Percentiles rank a stretch among this genome's conserved stretches.
Evolutionary conservation across 1,284 basidiomycete species (phyloP).

Genomic region (Apiotrichum veenhuisii): DNA sequence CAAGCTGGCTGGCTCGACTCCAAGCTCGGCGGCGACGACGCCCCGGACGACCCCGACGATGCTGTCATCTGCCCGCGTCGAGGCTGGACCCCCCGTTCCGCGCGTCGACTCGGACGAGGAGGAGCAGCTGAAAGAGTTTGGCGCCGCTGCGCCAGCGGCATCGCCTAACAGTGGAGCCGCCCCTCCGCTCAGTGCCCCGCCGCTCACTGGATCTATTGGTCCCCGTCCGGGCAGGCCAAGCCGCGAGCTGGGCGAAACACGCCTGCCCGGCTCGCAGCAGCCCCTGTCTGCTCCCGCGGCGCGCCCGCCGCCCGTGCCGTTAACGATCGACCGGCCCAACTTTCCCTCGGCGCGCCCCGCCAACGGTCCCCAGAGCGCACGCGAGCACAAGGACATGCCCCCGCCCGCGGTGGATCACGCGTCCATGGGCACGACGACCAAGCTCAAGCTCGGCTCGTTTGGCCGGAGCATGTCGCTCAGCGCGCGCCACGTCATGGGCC

Average conservation of each 20-base stretch:
- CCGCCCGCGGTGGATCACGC: not conserved
- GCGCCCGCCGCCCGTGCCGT: constrained; percentile 20
- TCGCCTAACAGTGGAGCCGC: not conserved
- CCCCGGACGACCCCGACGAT: not conserved
- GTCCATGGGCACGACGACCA: not conserved
- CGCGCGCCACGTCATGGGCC: constrained; percentile 8
- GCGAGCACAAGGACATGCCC: not conserved
- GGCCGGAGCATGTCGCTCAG: constrained; percentile 24
- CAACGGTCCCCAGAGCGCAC: not conserved
- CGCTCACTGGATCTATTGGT: too few relatives aligned
- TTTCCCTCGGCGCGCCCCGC: constrained; percentile 10
- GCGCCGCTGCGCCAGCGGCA: not conserved
- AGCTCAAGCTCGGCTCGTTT: constrained; percentile 28
- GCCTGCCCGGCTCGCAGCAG: not conserved
- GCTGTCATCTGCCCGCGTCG: not conserved
- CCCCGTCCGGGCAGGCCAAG: too few relatives aligned
- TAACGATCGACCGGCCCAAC: constrained; percentile 18
- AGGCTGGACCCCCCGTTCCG: not conserved
- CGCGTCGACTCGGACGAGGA: not conserved
- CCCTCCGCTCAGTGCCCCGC: not conserved
- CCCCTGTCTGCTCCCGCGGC: not conserved
- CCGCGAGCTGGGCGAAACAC: not conserved
- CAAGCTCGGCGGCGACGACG: not conserved
- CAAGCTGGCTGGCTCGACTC: not conserved
- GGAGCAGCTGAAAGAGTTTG: not conserved